Base-by-base conservation (phyloP, 495 filamentous ascomycete species). In the Aspergillus leporis region DNA sequence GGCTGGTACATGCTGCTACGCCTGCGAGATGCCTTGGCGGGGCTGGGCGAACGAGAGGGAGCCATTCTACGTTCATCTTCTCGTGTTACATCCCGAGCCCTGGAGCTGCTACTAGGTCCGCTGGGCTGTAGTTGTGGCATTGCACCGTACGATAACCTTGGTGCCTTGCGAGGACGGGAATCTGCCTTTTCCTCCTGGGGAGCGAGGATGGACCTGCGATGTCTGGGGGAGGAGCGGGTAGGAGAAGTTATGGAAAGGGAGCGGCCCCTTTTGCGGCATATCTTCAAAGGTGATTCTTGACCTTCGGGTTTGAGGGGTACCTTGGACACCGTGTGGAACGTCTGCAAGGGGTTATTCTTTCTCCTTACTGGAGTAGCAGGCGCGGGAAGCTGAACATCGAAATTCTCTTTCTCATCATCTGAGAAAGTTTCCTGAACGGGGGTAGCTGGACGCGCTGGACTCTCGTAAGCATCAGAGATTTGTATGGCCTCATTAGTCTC, bases 261-360 rank as follows among this genome's bases (percentile, higher is more conserved):
- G 1, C 66, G 68, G 72, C 87, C 72, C 63, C 84, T 68, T 76
- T 89, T 74, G 63, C 81, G 76, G 63, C 78, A 61, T 60, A 83
- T 58, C 69, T 85, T 83, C 51, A 83, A 65, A 4, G 87, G 85
- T 2, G 81, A 84, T 1, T 83, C 78, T 0, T 88, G 79, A 16
- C 85, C 87, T 45, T 85, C 86, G 0, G 84, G 78, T 70, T 89
- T 90, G 25, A 92, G 72, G 5, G 90, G 88, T 0, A 92, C 87
- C 74, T 91, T 93, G 14, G 85, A 87, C 0, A 89, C 83, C 0
- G 89, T 92, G 65, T 90, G 85, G 56, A 88, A 79, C 14, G 83
- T 80, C 28, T 72, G 75, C 23, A 72, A 63, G 25, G 66, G 64
- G 45, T 71, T 61, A 3, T 58, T 57, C 12, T 52, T 60, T 16